These are phyloP conservation scores for Rhodamnia argentea DNA, from an alignment of 345 rosid genomes.

Conservation along the genomic window DNA sequence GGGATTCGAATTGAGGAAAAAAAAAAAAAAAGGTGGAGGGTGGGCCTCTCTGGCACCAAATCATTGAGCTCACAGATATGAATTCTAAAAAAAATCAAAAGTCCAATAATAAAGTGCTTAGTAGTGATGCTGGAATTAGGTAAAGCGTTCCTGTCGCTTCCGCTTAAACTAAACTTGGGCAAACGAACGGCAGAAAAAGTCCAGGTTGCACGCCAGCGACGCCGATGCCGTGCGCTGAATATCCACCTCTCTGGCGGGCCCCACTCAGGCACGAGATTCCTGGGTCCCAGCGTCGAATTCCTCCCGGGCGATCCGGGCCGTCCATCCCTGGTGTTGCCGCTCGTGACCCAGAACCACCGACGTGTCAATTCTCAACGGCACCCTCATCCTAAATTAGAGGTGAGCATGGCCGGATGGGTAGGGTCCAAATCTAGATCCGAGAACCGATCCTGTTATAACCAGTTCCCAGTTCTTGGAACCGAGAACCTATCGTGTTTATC, in stretches of 20 bases:
- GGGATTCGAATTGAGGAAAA: not conserved
- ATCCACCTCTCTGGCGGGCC: not conserved
- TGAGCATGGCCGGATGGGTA: no score
- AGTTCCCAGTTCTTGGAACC: no score
- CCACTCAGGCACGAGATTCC: not conserved
- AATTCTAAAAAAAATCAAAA: not conserved
- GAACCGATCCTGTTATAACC: no score
- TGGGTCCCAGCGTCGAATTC: not conserved
- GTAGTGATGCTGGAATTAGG: not conserved
- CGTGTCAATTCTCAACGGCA: not conserved
- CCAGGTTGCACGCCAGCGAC: conserved; percentile 3
- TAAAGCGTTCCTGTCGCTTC: not conserved
- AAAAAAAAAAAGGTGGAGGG: not conserved
- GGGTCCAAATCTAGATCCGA: no score
- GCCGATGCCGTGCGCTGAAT: conserved; percentile 6
- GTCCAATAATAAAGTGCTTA: not conserved
- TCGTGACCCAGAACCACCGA: not conserved
- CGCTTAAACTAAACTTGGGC: not conserved
- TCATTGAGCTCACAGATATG: not conserved
- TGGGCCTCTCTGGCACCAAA: not conserved
- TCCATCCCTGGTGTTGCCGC: not conserved
- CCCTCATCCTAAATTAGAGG: not conserved
- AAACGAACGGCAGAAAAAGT: not conserved
- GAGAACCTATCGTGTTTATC: no score
- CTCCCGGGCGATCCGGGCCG: not conserved